Conservation (phyloP, 495 filamentous ascomycete genomes). For the Lophiostoma macrostomum region DNA sequence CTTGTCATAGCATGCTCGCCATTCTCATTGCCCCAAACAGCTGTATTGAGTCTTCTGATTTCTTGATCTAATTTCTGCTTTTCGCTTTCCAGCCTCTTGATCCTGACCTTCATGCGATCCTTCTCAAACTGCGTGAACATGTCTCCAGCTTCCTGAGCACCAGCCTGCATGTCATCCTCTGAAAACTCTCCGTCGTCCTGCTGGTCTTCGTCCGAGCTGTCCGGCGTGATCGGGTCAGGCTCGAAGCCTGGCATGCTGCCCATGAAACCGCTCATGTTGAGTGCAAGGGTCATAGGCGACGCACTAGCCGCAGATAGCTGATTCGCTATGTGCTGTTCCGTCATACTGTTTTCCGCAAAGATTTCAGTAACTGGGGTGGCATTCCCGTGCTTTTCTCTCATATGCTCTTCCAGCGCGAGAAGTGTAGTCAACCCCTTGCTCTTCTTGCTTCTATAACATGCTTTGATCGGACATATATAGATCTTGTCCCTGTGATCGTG, state of each 20-base stretch:
- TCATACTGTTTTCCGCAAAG: no score
- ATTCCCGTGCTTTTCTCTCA: constrained; percentile 16
- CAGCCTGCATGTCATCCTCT: neutral
- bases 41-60: constrained; percentile 13
- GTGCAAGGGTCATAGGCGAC: neutral
- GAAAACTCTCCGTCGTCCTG: neutral
- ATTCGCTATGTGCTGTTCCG: neutral
- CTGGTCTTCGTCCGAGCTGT: constrained; percentile 1
- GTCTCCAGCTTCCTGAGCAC: neutral
- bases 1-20: no score
- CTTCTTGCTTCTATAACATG: constrained; percentile 23
- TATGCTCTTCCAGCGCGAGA: constrained; percentile 19
- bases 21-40: constrained; percentile 6
- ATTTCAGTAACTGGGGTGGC: no score
- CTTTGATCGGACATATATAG: constrained; percentile 20
- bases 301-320: neutral
- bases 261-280: neutral
- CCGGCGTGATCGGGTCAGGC: constrained; percentile 3
- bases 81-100: constrained; percentile 26
- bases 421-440: constrained; percentile 26
- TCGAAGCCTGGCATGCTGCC: neutral
- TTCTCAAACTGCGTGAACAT: constrained; percentile 8
- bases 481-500: constrained; percentile 25
- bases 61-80: constrained; percentile 18
- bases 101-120: constrained; percentile 13